Percentiles rank a stretch among this genome's conserved stretches.
Conservation (phyloP, 495 filamentous ascomycete genomes). For the Bathelium albidoporum region DNA sequence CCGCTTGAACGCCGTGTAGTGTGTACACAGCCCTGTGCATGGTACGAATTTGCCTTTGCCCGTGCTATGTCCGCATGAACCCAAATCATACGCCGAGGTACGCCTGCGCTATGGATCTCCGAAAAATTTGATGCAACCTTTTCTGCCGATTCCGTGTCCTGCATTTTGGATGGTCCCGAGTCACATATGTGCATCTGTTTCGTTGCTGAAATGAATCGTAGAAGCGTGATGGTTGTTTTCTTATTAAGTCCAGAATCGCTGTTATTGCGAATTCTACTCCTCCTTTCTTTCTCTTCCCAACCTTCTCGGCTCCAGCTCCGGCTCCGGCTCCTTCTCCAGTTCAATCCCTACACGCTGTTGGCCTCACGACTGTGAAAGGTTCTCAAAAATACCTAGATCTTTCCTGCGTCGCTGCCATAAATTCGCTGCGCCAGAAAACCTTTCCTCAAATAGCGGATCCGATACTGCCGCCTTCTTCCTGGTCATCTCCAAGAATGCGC, state of each 20-base stretch:
- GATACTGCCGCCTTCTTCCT: not conserved
- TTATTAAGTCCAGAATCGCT: no score
- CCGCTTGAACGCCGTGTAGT: not conserved
- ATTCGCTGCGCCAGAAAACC: not conserved
- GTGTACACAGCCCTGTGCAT: not conserved
- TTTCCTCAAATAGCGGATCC: not conserved
- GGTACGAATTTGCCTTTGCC: no score
- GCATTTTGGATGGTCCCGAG: not conserved
- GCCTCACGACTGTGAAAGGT: no score
- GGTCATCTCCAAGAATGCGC: constrained; percentile 13
- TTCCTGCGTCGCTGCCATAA: no score
- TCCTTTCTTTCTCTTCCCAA: no score
- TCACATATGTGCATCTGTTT: not conserved
- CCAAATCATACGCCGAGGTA: not conserved
- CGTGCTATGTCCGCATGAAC: not conserved
- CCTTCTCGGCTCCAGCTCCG: no score
- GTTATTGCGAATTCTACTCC: no score
- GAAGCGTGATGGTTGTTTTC: no score
- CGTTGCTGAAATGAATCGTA: no score
- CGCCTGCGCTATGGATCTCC: not conserved
- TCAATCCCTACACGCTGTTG: no score
- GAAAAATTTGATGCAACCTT: not conserved
- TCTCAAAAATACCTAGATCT: no score
- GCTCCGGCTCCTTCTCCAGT: no score
- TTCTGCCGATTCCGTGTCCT: not conserved